Evolutionary conservation across 352 stramenopile species (phyloP).

Genomic region (Phytophthora pistaciae): DNA sequence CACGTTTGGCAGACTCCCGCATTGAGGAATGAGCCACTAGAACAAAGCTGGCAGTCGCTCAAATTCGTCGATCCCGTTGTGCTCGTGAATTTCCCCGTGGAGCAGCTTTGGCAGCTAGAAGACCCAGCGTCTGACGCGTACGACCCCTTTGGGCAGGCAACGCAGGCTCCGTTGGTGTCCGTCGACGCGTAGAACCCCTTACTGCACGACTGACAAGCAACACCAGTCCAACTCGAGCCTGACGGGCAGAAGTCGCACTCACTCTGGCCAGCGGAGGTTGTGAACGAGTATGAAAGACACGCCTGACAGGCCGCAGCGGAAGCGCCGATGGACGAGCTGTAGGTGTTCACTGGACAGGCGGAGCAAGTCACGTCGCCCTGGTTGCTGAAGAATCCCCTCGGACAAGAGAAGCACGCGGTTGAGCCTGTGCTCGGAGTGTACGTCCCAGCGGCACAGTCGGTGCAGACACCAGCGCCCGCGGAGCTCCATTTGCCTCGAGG

Average conservation of each 20-base stretch:
- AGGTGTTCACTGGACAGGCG: constrained; percentile 64
- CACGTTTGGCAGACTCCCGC: constrained; percentile 38
- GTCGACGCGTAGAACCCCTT: constrained; percentile 45
- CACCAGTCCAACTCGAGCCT: constrained; percentile 36
- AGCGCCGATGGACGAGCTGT: constrained; percentile 33
- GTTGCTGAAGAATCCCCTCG: constrained; percentile 69
- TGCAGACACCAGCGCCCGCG: constrained; percentile 40
- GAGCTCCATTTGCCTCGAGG: constrained; percentile 54
- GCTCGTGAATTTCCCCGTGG: constrained; percentile 47
- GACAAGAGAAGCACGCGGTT: constrained; percentile 56
- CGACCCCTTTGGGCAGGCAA: constrained; percentile 50
- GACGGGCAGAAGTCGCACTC: constrained; percentile 36
- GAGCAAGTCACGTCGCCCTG: constrained; percentile 37
- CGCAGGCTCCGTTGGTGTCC: constrained; percentile 45
- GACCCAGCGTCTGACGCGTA: constrained; percentile 39
- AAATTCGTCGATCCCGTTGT: constrained; percentile 26
- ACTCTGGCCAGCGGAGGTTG: constrained; percentile 39
- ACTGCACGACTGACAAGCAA: constrained; percentile 45
- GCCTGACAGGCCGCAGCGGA: constrained; percentile 32
- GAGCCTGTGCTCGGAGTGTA: constrained; percentile 56
- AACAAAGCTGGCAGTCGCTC: constrained; percentile 49
- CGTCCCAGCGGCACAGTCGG: constrained; percentile 50
- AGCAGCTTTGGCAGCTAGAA: constrained; percentile 40
- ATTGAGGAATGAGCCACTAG: constrained; percentile 39
- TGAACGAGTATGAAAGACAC: constrained; percentile 53